These are phyloP conservation scores for Leccinum broughii DNA, from an alignment of 768 basidiomycete species.

Conservation along the genomic window DNA sequence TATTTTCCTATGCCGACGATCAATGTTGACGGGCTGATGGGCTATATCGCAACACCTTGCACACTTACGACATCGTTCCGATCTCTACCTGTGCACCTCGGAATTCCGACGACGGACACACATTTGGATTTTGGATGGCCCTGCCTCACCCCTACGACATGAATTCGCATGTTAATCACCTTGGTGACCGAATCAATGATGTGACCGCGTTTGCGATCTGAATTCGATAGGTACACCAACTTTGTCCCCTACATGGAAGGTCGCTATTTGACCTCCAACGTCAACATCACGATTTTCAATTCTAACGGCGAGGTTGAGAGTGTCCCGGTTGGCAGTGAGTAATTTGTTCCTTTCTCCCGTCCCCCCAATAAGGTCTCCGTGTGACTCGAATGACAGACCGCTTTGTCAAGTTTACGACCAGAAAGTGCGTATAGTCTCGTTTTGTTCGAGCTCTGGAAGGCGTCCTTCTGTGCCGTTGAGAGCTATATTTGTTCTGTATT, in stretches of 20 bases:
- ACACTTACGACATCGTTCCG: background rate
- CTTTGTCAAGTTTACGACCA: slow-evolving; percentile 71
- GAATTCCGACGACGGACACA: background rate
- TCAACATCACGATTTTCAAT: slow-evolving; percentile 56
- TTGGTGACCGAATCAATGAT: background rate
- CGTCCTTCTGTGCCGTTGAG: too few relatives aligned
- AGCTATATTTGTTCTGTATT: background rate
- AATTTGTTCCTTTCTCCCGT: background rate
- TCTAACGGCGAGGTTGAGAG: slow-evolving; percentile 36
- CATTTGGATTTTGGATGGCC: background rate
- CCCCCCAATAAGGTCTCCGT: slow-evolving; percentile 36
- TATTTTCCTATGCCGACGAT: background rate
- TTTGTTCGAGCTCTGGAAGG: too few relatives aligned
- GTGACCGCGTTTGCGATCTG: background rate
- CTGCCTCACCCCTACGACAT: background rate
- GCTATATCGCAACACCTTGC: background rate
- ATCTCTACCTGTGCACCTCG: slow-evolving; percentile 1
- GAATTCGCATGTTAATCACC: background rate
- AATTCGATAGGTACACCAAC: slow-evolving; percentile 51
- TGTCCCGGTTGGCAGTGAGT: slow-evolving; percentile 48
- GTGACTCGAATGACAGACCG: slow-evolving; percentile 41
- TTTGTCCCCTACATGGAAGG: slow-evolving; percentile 68
- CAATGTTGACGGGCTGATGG: background rate
- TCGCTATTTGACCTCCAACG: slow-evolving; percentile 81
- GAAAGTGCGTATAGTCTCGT: slow-evolving; percentile 47